Evolutionary conservation across 257 asterid genomes (phyloP), one percentile per base, ranked within the genome.

Genomic region (Scutellaria galericulata): DNA sequence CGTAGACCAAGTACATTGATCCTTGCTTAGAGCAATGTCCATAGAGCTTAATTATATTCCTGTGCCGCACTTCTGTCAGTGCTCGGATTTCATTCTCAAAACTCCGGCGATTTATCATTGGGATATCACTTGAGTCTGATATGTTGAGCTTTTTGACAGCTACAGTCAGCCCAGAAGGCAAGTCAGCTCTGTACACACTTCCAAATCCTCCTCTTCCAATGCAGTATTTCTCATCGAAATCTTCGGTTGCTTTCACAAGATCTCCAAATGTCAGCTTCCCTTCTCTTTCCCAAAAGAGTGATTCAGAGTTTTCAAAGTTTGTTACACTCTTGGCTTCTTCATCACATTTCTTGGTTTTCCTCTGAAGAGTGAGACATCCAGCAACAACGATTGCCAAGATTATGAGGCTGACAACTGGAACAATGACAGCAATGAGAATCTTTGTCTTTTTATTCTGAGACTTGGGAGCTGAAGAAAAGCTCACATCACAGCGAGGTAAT

Each of bases 191-290:
- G 48, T 88, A 93, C n/a, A 90, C 96, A 53, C 81, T 86, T 71
- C 97, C 97, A 66, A 89, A 87, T 62, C 98, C 98, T 75, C 98
- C 98, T 66, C 80, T 78, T 57, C 98, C 98, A 45, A 93, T 86
- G 85, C 91, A 87, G 75, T 81, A 83, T 51, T 66, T 82, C 46
- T 85, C 95, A n/a, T 64, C 45, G 56, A 93, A 93, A 71, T 80
- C 78, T 68, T 83, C 86, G 2, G 98, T 93, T 47, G 98, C 96
- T 78, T 76, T 77, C 52, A 77, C 87, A 51, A 93, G 83, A 71
- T 93, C 97, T 60, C 87, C 78, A 60, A 93, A 89, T 70, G 88
- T 86, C 42, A 93, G 80, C 55, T 84, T 91, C 20, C 88, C 97
- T 72, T 90, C 96, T 76, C 60, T 87, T 78, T 82, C 98, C 96